Evolutionary conservation across 345 rosid species (phyloP), one percentile per base, ranked within the genome.

Genomic region (Camelina neglecta): DNA sequence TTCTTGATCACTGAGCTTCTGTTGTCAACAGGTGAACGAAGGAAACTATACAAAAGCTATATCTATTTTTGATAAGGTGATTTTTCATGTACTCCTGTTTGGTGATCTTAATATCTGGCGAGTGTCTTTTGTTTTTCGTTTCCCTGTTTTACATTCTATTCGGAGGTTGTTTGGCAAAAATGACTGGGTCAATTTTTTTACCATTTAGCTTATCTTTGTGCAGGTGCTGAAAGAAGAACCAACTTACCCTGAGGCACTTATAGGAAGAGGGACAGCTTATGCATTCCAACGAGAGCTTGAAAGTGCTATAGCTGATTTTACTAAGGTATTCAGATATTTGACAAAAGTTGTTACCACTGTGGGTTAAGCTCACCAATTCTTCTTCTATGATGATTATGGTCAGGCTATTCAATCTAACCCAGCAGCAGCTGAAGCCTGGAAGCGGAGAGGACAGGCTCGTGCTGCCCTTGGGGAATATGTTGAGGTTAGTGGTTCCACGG

Each of bases 401-500:
- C 81, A 95, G 97, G 99, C 99, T 53, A 87, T 94, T 72, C 82
- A 88, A 89, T 83, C 85, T 36, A 92, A 92, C 77, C 96, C 97
- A 56, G 87, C 87, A 50, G 99, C 97, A 69, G 89, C 92, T 76
- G 99, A 95, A 90, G 99, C 97, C 60, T 95, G 99, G 98, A 95
- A 95, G 82, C 89, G 96, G 70, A 92, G 99, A 83, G 97, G 99
- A 57, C 99, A 95, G 75, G 99, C 97, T 61, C 89, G 89, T 81
- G 99, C 99, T 80, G 97, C 97, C 75, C 81, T 90, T 55, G 96
- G 97, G 75, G 92, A 92, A 83, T 90, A 86, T 67, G 72, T 64
- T 73, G 88, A 92, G 96, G 97, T 95, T 76, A 76, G 76, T 73
- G 58, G 48, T 72, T 65, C 44, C 8, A 31, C 7, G 12, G 51